Evolutionary conservation across 2,329 filamentous ascomycete genomes (phyloP), one percentile per base, ranked within the genome.

Genomic region (Arthrobotrys musiformis): DNA sequence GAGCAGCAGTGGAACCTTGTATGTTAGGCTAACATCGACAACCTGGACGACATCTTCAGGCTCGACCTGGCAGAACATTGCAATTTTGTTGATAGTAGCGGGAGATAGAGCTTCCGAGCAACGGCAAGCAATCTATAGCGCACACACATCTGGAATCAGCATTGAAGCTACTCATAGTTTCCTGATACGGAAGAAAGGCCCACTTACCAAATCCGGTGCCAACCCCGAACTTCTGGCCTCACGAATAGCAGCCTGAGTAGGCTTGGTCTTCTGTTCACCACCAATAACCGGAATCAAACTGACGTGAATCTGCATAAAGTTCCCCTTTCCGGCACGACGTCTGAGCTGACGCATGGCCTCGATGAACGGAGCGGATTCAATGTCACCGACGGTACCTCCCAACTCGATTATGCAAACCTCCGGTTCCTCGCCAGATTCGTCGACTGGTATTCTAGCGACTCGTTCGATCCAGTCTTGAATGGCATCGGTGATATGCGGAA

Each of bases 391-490:
- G 79, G 82, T 87, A 61, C 84, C 84, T 72, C 84, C 84, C 50
- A 90, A 83, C 87, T 89, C 90, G 83, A 92, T 92, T 78, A 98
- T 95, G 84, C 94, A 98, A 75, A 97, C 92, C 85, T 98, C 94
- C 0, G 95, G 94, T 84, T 90, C 88, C 82, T 91, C 89, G 19
- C 89, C 89, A 1, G 92, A 92, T 80, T 94, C 92, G 82, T 98
- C 94, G 2, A 97, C 93, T 0, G 94, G 92, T 46, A 95, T 90
- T 82, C 87, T 90, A 33, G 94, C 91, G 11, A 98, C 94, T 26
- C 92, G 88, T 84, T 93, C 89, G 79, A 98, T 93, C 92, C 93
- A 97, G 75, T 96, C 92, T 84, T 97, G 92, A 81, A 97, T 97
- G 17, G 91, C 92, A 82, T 96, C 90, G 68, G 93, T 97, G 80